These are phyloP conservation scores for Solanum chiquidenum DNA, from an alignment of 257 asterid species.

Conservation along the genomic window DNA sequence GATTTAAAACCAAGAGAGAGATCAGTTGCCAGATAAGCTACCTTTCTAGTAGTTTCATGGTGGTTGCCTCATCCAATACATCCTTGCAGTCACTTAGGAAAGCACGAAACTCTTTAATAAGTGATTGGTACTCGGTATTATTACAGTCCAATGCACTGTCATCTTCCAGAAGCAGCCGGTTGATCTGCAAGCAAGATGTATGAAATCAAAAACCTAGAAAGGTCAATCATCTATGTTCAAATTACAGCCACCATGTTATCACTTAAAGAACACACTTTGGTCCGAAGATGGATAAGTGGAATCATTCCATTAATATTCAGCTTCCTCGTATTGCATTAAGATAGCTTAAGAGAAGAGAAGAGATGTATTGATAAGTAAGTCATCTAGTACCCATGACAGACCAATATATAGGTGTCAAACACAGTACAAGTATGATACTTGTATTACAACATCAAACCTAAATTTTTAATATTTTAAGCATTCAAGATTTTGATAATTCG, in stretches of 20 bases:
- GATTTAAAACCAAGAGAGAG: not conserved
- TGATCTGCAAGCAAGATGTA: constrained; percentile 41
- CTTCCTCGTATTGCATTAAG: not conserved
- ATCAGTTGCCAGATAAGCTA: constrained; percentile 16
- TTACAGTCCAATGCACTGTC: constrained; percentile 12
- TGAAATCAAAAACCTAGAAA: not conserved
- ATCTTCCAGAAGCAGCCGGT: constrained; percentile 48
- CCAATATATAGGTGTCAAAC: not conserved
- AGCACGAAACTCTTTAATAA: constrained; percentile 77
- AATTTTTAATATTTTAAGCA: not conserved
- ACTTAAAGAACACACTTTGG: not conserved
- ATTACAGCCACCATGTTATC: not conserved
- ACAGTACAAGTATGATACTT: not conserved
- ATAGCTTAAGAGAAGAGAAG: not conserved
- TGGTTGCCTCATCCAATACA: constrained; percentile 93
- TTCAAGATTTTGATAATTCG: not conserved
- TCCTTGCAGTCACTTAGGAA: constrained; percentile 92
- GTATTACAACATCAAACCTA: not conserved
- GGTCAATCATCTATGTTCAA: not conserved
- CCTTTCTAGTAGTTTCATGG: constrained; percentile 93
- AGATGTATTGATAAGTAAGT: not conserved
- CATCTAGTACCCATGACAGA: not conserved
- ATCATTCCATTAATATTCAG: not conserved
- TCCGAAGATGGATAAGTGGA: not conserved
- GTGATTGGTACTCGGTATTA: constrained; percentile 61